Conservation (phyloP, 202 grass and related monocot genomes). For the Dendrocalamus latiflorus region DNA sequence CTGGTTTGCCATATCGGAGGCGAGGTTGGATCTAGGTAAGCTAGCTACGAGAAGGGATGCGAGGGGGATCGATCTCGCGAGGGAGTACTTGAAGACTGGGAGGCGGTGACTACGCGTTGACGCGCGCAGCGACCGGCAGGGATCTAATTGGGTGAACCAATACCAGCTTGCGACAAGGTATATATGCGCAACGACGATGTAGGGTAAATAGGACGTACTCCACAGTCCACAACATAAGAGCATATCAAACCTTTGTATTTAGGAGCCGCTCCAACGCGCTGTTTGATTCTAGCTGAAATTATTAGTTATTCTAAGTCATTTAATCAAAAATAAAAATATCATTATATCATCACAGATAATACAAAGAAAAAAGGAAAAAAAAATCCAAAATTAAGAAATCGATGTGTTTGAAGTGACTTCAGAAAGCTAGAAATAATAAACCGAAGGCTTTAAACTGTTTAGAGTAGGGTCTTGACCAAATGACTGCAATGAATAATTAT, state of each 20-base stretch:
- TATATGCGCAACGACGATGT: neutral
- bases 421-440: too few relatives aligned
- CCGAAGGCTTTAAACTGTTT: too few relatives aligned
- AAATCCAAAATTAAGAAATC: too few relatives aligned
- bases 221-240: neutral
- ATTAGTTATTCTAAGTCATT: too few relatives aligned
- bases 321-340: too few relatives aligned
- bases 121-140: neutral
- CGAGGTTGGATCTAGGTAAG: neutral
- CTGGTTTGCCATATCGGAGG: constrained; percentile 31
- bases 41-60: neutral
- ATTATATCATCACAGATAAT: too few relatives aligned
- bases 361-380: too few relatives aligned
- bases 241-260: neutral
- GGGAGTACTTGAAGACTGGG: neutral
- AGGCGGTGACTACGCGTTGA: constrained; percentile 11
- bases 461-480: too few relatives aligned
- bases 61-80: constrained; percentile 3
- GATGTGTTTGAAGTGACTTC: too few relatives aligned
- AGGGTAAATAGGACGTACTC: neutral
- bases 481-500: too few relatives aligned
- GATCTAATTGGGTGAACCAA: neutral
- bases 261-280: too few relatives aligned
- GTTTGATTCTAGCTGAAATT: too few relatives aligned
- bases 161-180: neutral